Evolutionary conservation across 257 asterid species (phyloP).

Genomic region (Primulina eburnea): DNA sequence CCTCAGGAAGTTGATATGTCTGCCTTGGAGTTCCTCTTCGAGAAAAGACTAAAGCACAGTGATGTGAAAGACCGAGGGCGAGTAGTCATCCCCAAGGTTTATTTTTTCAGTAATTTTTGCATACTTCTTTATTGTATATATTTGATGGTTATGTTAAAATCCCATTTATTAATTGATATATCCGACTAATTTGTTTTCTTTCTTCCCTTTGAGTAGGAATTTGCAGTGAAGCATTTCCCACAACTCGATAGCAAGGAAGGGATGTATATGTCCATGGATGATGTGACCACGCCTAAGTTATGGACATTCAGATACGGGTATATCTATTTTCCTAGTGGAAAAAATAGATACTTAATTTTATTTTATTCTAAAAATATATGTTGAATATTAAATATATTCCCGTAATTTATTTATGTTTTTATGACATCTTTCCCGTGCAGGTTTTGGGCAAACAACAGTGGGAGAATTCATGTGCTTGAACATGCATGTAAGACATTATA

Average conservation of each 20-base stretch:
- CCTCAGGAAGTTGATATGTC: conserved; percentile 1
- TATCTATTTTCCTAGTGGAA: not conserved
- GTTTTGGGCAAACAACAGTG: conserved; percentile 23
- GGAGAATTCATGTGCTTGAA: conserved; percentile 22
- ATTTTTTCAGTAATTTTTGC: not conserved
- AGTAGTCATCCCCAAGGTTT: conserved; percentile 23
- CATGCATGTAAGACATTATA: conserved; percentile 8
- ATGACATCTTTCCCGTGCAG: too few relatives aligned
- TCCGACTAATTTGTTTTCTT: too few relatives aligned
- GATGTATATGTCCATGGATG: conserved; percentile 14
- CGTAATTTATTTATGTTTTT: too few relatives aligned
- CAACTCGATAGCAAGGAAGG: conserved; percentile 5
- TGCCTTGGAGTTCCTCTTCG: too few relatives aligned
- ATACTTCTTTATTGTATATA: not conserved
- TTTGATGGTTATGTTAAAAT: too few relatives aligned
- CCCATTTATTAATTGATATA: too few relatives aligned
- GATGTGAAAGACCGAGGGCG: conserved; percentile 25
- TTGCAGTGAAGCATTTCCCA: conserved; percentile 22
- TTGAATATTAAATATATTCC: too few relatives aligned
- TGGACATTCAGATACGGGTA: conserved; percentile 27
- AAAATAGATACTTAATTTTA: not conserved
- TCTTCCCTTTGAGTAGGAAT: not conserved
- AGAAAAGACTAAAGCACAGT: conserved; percentile 20
- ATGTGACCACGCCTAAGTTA: not conserved
- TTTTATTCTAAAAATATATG: too few relatives aligned